Evolutionary conservation across 352 stramenopile genomes (phyloP).

Genomic region (Phytophthora tubulina): DNA sequence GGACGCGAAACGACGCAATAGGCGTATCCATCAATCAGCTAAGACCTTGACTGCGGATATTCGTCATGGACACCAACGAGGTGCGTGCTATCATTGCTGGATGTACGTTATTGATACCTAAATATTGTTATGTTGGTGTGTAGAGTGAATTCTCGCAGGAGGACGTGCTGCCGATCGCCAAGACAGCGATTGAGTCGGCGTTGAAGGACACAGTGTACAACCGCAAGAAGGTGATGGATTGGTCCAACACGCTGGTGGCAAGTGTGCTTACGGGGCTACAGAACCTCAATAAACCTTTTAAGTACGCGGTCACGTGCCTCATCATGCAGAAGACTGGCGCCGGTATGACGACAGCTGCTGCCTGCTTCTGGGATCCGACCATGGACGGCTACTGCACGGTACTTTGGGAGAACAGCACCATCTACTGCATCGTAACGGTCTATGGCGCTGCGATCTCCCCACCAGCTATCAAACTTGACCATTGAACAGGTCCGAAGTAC

Average conservation of each 20-base stretch:
- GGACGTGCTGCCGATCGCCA: slow-evolving; percentile 79
- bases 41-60: background rate
- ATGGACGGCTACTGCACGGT: slow-evolving; percentile 87
- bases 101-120: background rate
- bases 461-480: slow-evolving; percentile 74
- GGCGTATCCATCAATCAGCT: slow-evolving; percentile 21
- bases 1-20: slow-evolving; percentile 39
- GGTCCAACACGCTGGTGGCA: slow-evolving; percentile 85
- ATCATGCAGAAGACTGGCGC: slow-evolving; percentile 90
- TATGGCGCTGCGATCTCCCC: slow-evolving; percentile 87
- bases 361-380: slow-evolving; percentile 82
- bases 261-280: slow-evolving; percentile 82
- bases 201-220: slow-evolving; percentile 89
- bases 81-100: slow-evolving; percentile 7
- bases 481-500: slow-evolving; percentile 45
- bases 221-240: slow-evolving; percentile 88
- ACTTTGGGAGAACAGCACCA: slow-evolving; percentile 87
- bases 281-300: slow-evolving; percentile 91
- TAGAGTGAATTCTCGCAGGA: slow-evolving; percentile 86
- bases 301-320: slow-evolving; percentile 86
- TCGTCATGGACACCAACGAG: slow-evolving; percentile 61
- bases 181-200: slow-evolving; percentile 77
- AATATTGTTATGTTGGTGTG: background rate
- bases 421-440: slow-evolving; percentile 87
- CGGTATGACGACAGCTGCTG: slow-evolving; percentile 69